phyloP scores from a whole-genome alignment of 345 rosid species.

The Bruguiera parviflora region DNA sequence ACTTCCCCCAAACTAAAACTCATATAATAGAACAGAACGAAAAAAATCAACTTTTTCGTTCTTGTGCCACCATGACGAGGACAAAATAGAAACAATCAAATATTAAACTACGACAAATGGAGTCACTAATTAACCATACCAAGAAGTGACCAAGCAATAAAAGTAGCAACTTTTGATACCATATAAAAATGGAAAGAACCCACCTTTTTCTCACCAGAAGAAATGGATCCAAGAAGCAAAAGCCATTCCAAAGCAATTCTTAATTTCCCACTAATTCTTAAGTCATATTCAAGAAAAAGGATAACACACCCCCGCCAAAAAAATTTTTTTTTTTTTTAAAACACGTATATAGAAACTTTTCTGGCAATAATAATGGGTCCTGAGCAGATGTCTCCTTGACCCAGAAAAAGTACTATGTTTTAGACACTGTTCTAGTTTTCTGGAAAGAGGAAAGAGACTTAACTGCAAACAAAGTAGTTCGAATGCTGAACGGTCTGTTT shows the following conservation, averaged over 20 bases:
- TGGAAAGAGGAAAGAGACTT: neutral
- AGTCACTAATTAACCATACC: conserved; percentile 1
- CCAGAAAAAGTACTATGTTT: neutral
- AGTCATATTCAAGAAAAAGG: conserved; percentile 6
- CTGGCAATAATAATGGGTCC: neutral
- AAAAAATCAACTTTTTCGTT: conserved; percentile 2
- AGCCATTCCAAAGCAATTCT: conserved; percentile 11
- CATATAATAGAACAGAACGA: neutral
- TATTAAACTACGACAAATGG: conserved; percentile 15
- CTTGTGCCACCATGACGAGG: conserved; percentile 15
- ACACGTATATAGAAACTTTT: neutral
- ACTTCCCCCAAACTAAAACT: neutral
- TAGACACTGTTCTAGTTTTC: conserved; percentile 9
- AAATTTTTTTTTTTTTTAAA: too few species aligned
- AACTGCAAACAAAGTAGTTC: conserved; percentile 17
- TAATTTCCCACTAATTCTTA: neutral
- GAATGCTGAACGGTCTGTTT: conserved; percentile 13
- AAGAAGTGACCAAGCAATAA: neutral
- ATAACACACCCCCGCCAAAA: neutral
- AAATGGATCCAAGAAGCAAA: conserved; percentile 34
- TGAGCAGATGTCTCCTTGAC: conserved; percentile 6
- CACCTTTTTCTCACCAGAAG: conserved; percentile 30
- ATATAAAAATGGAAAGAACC: conserved; percentile 8
- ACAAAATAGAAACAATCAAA: conserved; percentile 15
- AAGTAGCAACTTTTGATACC: conserved; percentile 22